phyloP scores from a whole-genome alignment of 179 eudicot species.

The Monotropa hypopitys region DNA sequence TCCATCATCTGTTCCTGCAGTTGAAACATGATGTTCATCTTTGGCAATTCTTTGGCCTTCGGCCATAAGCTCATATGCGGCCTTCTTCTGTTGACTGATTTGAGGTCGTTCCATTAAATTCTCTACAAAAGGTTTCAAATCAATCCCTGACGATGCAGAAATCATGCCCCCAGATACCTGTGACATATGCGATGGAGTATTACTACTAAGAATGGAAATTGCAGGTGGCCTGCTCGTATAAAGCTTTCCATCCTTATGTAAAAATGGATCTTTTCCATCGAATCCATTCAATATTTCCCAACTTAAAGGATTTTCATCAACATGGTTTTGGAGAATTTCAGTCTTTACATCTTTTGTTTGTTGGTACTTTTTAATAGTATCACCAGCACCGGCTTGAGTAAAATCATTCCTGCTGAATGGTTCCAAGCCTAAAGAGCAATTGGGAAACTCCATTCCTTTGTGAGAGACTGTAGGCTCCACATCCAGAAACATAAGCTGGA shows the following conservation, averaged over 20 bases:
- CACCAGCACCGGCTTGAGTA: constrained; percentile 1
- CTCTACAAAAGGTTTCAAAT: constrained; percentile 6
- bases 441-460: constrained; percentile 20
- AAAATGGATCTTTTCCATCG: constrained; percentile 1
- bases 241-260: constrained; percentile 7
- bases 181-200: constrained; percentile 3
- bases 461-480: constrained; percentile 21
- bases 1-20: background rate
- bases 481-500: constrained; percentile 26
- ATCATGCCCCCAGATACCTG: constrained; percentile 5
- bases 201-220: background rate
- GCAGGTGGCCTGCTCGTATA: constrained; percentile 7
- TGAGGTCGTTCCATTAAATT: constrained; percentile 5
- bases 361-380: constrained; percentile 2
- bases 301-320: constrained; percentile 2
- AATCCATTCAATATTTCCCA: constrained; percentile 3
- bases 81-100: constrained; percentile 6
- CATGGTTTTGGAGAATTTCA: background rate
- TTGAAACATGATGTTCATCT: background rate
- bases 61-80: constrained; percentile 1
- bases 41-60: constrained; percentile 6
- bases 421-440: constrained; percentile 20
- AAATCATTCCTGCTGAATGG: constrained; percentile 17
- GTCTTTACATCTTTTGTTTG: background rate
- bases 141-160: constrained; percentile 8